These are phyloP conservation scores for Sarocladium strictum DNA, from an alignment of 2,329 filamentous ascomycete species.

Conservation along the genomic window DNA sequence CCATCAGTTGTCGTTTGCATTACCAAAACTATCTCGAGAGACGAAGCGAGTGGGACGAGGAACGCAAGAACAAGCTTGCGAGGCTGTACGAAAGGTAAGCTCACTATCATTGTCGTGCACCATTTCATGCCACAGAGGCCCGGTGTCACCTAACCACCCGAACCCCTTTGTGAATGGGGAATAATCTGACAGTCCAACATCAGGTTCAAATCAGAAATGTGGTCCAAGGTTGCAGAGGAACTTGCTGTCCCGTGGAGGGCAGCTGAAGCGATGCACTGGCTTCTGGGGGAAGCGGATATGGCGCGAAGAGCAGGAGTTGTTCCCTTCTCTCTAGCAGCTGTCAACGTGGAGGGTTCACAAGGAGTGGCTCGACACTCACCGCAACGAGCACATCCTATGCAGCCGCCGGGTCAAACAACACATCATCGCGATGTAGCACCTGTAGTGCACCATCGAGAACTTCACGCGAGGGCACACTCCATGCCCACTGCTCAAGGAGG, in stretches of 20 bases:
- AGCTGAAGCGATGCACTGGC: conserved; percentile 97
- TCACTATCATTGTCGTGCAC: not conserved
- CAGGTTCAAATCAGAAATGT: conserved; percentile 98
- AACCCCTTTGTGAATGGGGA: not conserved
- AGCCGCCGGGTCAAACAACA: conserved; percentile 18
- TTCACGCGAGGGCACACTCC: conserved; percentile 9
- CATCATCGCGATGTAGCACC: conserved; percentile 35
- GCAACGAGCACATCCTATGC: conserved; percentile 18
- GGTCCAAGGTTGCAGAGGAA: conserved; percentile 90
- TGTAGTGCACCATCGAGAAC: conserved; percentile 16
- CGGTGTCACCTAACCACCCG: not conserved
- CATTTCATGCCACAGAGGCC: not conserved
- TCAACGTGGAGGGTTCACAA: conserved; percentile 37
- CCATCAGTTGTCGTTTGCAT: conserved; percentile 88
- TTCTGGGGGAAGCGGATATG: conserved; percentile 91
- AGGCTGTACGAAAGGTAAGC: conserved; percentile 88
- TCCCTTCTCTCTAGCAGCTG: conserved; percentile 67
- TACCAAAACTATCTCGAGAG: conserved; percentile 97
- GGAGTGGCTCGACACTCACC: conserved; percentile 27
- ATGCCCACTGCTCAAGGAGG: conserved; percentile 26
- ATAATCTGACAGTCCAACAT: not conserved
- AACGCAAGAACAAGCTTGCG: conserved; percentile 94
- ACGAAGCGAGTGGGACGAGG: conserved; percentile 91
- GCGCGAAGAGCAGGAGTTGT: conserved; percentile 83
- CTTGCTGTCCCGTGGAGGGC: conserved; percentile 94